These are phyloP conservation scores for Murraya paniculata DNA, from an alignment of 345 rosid species.

Conservation along the genomic window DNA sequence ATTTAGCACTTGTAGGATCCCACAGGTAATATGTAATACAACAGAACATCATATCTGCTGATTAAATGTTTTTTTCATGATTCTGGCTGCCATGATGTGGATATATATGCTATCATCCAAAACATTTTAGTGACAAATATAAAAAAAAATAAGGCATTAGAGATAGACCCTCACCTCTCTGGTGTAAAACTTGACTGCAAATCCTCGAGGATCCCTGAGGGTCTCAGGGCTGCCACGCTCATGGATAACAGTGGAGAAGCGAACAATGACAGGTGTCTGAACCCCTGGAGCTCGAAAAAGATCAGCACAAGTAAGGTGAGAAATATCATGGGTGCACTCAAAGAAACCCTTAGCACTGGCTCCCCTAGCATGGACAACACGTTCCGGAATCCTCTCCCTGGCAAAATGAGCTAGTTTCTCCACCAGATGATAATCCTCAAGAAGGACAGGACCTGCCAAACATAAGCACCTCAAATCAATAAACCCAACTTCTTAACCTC, in stretches of 20 bases:
- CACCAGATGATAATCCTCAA: conserved; percentile 93
- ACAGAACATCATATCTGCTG: not conserved
- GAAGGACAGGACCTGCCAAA: conserved; percentile 79
- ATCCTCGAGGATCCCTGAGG: conserved; percentile 91
- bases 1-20: not conserved
- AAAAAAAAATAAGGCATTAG: not conserved
- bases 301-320: conserved; percentile 82
- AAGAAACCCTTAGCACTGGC: conserved; percentile 99
- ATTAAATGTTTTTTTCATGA: not conserved
- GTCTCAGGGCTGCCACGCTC: conserved; percentile 99
- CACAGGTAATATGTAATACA: not conserved
- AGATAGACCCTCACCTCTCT: conserved; percentile 60
- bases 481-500: not conserved
- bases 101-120: not conserved
- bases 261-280: conserved; percentile 91
- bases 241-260: conserved; percentile 96
- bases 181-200: conserved; percentile 97
- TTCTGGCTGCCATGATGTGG: not conserved
- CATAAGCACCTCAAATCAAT: not conserved
- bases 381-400: conserved; percentile 92
- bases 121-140: not conserved
- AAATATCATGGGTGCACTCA: conserved; percentile 90
- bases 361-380: conserved; percentile 96
- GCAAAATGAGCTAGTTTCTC: conserved; percentile 92
- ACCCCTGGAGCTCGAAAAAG: conserved; percentile 90